A percentile compares a stretch with the other conserved stretches of the same genome.
Conservation (phyloP, 2,329 filamentous ascomycete genomes). For the Clathrospora elynae region DNA sequence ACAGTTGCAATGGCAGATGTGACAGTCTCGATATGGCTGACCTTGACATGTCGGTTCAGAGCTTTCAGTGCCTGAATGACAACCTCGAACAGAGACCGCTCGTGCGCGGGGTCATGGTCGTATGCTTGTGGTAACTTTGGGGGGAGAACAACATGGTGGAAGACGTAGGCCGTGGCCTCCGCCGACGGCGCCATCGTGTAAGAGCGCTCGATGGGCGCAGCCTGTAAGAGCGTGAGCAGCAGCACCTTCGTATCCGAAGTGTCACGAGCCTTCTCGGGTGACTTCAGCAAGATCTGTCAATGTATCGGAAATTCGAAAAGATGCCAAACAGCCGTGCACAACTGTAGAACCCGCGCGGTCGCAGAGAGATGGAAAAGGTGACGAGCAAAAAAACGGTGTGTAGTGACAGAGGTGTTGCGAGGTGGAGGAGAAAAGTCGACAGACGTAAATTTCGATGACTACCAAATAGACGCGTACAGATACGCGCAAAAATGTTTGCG, state of each 20-base stretch:
- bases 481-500: not conserved
- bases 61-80: slow-evolving; percentile 18
- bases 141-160: slow-evolving; percentile 56
- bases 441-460: not conserved
- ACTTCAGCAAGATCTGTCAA: no score
- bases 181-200: slow-evolving; percentile 12
- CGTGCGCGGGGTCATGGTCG: slow-evolving; percentile 26
- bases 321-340: not conserved
- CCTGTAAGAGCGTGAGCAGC: not conserved
- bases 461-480: not conserved
- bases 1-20: slow-evolving; percentile 17
- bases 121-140: slow-evolving; percentile 53
- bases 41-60: slow-evolving; percentile 8
- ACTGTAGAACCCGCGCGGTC: no score
- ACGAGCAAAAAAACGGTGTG: not conserved
- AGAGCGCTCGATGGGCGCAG: no score
- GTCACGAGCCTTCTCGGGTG: no score
- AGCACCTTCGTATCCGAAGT: no score
- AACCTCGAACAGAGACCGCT: slow-evolving; percentile 19
- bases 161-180: slow-evolving; percentile 13
- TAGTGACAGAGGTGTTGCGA: not conserved
- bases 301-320: not conserved
- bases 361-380: not conserved
- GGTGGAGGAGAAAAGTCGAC: not conserved
- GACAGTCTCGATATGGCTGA: slow-evolving; percentile 8